Percentiles rank a stretch among this genome's conserved stretches.
These are phyloP conservation scores for Hyaloperonospora arabidopsidis DNA, from an alignment of 352 stramenopile genomes.

Conservation along the genomic window DNA sequence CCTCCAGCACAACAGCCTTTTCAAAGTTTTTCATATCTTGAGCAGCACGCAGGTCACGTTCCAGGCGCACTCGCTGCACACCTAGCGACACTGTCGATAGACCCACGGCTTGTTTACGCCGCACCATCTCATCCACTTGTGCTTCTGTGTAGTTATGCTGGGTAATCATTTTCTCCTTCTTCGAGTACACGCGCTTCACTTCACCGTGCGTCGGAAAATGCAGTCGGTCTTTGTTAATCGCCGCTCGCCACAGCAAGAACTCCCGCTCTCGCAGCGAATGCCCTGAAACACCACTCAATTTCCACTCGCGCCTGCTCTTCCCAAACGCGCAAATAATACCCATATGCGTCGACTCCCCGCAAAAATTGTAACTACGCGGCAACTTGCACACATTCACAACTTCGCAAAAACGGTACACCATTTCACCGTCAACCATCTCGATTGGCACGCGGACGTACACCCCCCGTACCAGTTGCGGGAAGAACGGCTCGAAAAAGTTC, in stretches of 20 bases:
- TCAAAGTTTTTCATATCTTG: conserved; percentile 86
- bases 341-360: conserved; percentile 59
- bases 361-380: conserved; percentile 56
- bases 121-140: conserved; percentile 76
- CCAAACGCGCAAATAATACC: conserved; percentile 70
- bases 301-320: conserved; percentile 72
- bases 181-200: conserved; percentile 49
- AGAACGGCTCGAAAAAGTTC: conserved; percentile 82
- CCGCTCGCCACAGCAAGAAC: conserved; percentile 73
- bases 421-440: conserved; percentile 58
- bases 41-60: conserved; percentile 67
- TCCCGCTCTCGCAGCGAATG: conserved; percentile 72
- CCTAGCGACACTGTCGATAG: conserved; percentile 56
- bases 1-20: conserved; percentile 71
- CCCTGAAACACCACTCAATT: conserved; percentile 56
- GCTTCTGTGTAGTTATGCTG: conserved; percentile 73
- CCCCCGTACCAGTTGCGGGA: conserved; percentile 67
- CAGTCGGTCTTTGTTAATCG: conserved; percentile 70
- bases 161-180: conserved; percentile 63
- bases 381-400: conserved; percentile 60
- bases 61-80: conserved; percentile 70
- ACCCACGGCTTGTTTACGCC: conserved; percentile 59
- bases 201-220: conserved; percentile 67
- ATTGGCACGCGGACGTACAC: conserved; percentile 72
- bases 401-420: conserved; percentile 82